phyloP scores from a whole-genome alignment of 306 rosid genomes.

The Cucumis cinereus region DNA sequence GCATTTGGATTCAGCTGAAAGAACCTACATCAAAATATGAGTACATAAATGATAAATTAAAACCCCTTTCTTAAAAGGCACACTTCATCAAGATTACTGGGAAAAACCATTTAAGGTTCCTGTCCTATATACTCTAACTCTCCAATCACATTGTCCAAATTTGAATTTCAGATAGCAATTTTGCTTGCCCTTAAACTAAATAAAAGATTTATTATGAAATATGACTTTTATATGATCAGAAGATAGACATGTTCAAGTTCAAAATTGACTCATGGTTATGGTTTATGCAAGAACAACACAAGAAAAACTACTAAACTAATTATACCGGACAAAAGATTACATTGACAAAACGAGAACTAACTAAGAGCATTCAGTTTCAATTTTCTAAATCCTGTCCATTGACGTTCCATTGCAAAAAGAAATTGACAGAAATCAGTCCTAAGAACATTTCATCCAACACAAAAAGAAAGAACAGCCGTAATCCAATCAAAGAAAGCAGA shows the following conservation, averaged over 20 bases:
- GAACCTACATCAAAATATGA: slow-evolving; percentile 37
- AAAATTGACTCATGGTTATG: background rate
- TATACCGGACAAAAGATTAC: too few species aligned
- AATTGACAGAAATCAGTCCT: background rate
- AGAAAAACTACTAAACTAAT: too few species aligned
- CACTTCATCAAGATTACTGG: background rate
- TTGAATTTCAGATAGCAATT: background rate
- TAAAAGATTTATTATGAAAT: background rate
- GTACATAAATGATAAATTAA: slow-evolving; percentile 7
- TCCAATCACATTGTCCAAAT: background rate
- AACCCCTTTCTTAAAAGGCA: background rate
- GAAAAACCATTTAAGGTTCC: background rate
- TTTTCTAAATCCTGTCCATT: background rate
- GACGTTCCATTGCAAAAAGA: background rate
- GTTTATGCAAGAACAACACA: background rate
- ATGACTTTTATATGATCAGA: background rate
- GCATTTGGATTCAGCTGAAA: slow-evolving; percentile 40
- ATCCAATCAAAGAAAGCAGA: background rate
- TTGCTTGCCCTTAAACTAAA: background rate
- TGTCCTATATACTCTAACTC: background rate
- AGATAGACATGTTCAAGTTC: background rate
- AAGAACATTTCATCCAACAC: background rate
- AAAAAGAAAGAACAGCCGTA: background rate
- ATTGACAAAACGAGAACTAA: background rate
- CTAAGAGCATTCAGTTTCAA: background rate